These are phyloP conservation scores for Collybiopsis confluens DNA, from an alignment of 768 basidiomycete genomes.

Conservation along the genomic window DNA sequence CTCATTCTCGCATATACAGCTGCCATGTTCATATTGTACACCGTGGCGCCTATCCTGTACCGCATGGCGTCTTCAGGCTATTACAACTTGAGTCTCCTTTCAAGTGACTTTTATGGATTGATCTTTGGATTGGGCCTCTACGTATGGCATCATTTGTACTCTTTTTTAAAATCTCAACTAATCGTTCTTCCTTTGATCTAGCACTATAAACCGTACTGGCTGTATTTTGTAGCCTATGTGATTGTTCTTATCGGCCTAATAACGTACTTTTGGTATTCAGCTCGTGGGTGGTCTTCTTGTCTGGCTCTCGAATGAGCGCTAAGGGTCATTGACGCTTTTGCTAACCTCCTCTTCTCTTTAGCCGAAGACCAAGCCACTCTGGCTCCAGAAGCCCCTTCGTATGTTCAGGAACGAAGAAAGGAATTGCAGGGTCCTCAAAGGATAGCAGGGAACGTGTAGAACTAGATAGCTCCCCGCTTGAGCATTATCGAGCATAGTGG, in stretches of 20 bases:
- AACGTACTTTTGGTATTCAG: slow-evolving; percentile 82
- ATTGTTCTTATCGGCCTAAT: slow-evolving; percentile 71
- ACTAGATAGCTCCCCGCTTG: neutral
- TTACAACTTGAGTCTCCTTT: slow-evolving; percentile 82
- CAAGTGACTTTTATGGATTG: slow-evolving; percentile 85
- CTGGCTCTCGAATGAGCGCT: too few relatives aligned
- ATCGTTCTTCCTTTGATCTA: slow-evolving; percentile 20
- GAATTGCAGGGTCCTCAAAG: slow-evolving; percentile 5
- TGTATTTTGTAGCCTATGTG: slow-evolving; percentile 79
- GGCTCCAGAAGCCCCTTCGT: slow-evolving; percentile 54
- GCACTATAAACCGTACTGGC: slow-evolving; percentile 84
- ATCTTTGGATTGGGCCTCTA: slow-evolving; percentile 66
- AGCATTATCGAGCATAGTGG: too few relatives aligned
- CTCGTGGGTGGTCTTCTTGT: slow-evolving; percentile 54
- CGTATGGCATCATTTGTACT: slow-evolving; percentile 24
- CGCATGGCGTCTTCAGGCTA: slow-evolving; percentile 82
- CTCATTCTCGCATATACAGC: slow-evolving; percentile 49
- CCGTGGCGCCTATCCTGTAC: slow-evolving; percentile 80
- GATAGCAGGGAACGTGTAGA: slow-evolving; percentile 3
- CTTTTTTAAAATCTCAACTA: neutral
- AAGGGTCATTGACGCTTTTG: too few relatives aligned
- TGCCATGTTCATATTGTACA: slow-evolving; percentile 86
- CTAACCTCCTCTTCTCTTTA: slow-evolving; percentile 21
- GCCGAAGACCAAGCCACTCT: slow-evolving; percentile 72
- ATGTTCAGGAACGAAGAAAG: slow-evolving; percentile 37